Base-by-base conservation (phyloP, 768 basidiomycete species). In the Mycena rebaudengoi region DNA sequence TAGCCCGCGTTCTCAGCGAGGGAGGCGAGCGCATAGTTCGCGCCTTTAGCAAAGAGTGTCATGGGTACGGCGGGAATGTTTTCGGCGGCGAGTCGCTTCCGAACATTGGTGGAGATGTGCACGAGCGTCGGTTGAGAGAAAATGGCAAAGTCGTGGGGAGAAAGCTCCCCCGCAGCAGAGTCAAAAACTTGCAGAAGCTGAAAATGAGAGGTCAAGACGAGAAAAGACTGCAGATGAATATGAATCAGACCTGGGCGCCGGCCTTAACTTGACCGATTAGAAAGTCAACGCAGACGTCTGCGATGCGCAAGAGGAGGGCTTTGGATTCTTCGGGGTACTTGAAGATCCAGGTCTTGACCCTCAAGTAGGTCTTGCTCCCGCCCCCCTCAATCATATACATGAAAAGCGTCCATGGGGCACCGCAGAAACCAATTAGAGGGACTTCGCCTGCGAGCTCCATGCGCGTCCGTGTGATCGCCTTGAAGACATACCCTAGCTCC, bases 301-400 rank as follows among this genome's bases (percentile, higher is more conserved):
- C 93, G 64, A 98, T 92, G 62, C 87, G 85, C 70, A 82, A 73
- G 26, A 99, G 78, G 25, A 99, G 83, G 16, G 83, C 85, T 71
- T 91, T 90, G 45, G 93, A 92, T 76, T 91, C 90, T 65, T 91
- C 86, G 1, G 96, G 96, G 73, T 95, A 87, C 72, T 89, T 91
- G 83, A 94, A 99, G 7, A 98, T 74, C 97, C 98, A 99, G 0
- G 91, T 88, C 80, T 99, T 99, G 33, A 88, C 87, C 76, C 96
- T 96, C 65, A 93, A 91, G 69, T 94, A 87, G 14, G 92, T 93
- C 78, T 95, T 96, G 76, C 88, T 93, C 10, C 92, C 92, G 6
- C 96, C 97, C 8, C 98, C 98, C 76, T 99, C 98, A 71, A 98
- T 86, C 98, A 99, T 99, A 76, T 99, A 99, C 21, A 91, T 88